Conservation (phyloP, 2,329 filamentous ascomycete genomes). For the Eutypa lata region DNA sequence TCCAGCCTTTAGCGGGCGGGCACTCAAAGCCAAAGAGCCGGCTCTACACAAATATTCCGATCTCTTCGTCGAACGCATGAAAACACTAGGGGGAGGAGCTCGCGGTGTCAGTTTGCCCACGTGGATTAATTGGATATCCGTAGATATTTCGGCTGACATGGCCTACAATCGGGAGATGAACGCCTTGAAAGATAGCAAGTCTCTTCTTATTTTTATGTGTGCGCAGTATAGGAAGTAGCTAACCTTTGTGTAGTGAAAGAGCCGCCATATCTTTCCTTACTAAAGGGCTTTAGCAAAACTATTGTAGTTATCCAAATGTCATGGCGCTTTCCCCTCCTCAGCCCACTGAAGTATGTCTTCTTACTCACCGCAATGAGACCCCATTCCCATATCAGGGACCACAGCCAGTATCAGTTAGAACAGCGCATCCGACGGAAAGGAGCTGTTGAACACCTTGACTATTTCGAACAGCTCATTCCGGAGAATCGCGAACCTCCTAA, state of each 20-base stretch:
- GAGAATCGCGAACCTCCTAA: conserved; percentile 5
- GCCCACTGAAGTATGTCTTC: conserved; percentile 8
- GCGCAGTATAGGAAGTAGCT: not conserved
- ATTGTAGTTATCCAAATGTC: conserved; percentile 8
- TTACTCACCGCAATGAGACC: conserved; percentile 1
- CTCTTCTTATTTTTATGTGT: no score
- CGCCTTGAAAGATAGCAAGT: conserved; percentile 11
- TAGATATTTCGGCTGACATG: conserved; percentile 22
- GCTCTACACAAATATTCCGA: conserved; percentile 18
- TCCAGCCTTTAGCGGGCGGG: conserved; percentile 18
- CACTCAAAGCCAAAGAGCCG: conserved; percentile 17
- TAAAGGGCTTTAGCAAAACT: conserved; percentile 5
- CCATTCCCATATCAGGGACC: conserved; percentile 8
- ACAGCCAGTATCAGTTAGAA: conserved; percentile 8
- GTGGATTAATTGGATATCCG: conserved; percentile 19
- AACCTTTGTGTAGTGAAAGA: conserved; percentile 1
- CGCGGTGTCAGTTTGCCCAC: conserved; percentile 7
- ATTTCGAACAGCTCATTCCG: conserved; percentile 14
- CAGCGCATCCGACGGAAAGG: conserved; percentile 8
- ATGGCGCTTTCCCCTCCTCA: conserved; percentile 12
- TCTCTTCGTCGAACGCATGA: conserved; percentile 18
- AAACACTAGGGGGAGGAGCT: not conserved
- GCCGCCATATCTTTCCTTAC: conserved; percentile 7
- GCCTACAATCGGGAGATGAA: conserved; percentile 19
- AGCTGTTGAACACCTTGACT: conserved; percentile 10